Conservation (phyloP, 78 protist species). For the Dictyostelium capitatum region DNA sequence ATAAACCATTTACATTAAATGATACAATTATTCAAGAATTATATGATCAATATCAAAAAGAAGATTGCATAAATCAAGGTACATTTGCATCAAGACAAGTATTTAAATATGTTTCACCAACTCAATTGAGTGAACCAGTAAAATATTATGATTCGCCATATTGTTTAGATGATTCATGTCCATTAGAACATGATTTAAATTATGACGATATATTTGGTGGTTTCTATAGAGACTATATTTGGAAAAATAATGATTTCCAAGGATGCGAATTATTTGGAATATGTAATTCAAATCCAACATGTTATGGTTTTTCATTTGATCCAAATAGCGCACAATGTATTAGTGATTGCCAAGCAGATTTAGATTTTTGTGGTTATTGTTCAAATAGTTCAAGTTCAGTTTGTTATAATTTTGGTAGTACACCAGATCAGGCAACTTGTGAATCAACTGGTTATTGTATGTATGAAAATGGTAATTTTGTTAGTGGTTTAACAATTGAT, state of each 20-base stretch:
- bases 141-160: neutral
- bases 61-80: neutral
- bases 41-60: neutral
- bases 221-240: neutral
- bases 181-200: constrained; percentile 6
- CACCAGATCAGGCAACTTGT: neutral
- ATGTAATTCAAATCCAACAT: constrained; percentile 6
- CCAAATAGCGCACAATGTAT: neutral
- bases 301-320: neutral
- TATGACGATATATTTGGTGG: neutral
- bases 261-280: neutral
- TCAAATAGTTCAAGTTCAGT: neutral
- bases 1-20: neutral
- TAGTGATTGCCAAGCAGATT: neutral
- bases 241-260: neutral
- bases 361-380: constrained; percentile 15
- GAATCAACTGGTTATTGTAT: neutral
- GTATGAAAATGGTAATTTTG: neutral
- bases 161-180: constrained; percentile 4
- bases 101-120: neutral
- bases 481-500: too few species aligned
- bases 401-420: neutral
- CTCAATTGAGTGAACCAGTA: neutral
- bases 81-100: neutral
- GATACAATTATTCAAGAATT: neutral